Evolutionary conservation across 768 basidiomycete species (phyloP).

Genomic region (Sporobolomyces pararoseus): DNA sequence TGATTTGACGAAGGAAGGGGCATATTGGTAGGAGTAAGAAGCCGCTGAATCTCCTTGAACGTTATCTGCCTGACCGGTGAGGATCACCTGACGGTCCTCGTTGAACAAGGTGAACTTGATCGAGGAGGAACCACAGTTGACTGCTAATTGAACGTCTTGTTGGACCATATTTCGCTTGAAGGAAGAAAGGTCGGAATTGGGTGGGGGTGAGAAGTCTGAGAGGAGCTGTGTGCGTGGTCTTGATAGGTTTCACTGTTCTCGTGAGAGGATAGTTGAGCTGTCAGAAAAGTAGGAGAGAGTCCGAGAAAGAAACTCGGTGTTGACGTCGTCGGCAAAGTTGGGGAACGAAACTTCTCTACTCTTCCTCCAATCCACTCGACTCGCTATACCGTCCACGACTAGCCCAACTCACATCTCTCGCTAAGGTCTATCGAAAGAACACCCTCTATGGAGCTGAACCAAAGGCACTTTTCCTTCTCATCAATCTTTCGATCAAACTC

Average conservation of each 20-base stretch:
- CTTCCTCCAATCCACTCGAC: background rate
- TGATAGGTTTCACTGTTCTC: no score
- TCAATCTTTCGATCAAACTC: no score
- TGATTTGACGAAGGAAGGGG: background rate
- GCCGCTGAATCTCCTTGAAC: conserved; percentile 26
- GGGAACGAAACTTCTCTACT: no score
- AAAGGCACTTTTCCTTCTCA: no score
- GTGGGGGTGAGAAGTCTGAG: background rate
- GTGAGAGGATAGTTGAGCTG: no score
- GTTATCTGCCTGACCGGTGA: conserved; percentile 31
- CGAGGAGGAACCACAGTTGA: conserved; percentile 46
- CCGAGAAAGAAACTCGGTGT: no score
- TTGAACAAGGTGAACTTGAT: conserved; percentile 48
- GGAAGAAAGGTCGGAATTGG: background rate
- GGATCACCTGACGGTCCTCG: background rate
- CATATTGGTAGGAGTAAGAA: conserved; percentile 10
- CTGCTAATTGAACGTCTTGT: conserved; percentile 43
- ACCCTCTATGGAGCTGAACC: no score
- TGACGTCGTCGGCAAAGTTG: no score
- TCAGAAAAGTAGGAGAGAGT: no score
- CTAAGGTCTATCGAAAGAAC: no score
- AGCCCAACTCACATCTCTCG: no score
- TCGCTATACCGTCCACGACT: background rate
- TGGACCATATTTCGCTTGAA: background rate
- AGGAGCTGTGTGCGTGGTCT: no score